Percentiles rank a stretch among this genome's conserved stretches.
These are phyloP conservation scores for Dipodascus geniculatus DNA, from an alignment of 805 yeast genomes.

Conservation along the genomic window DNA sequence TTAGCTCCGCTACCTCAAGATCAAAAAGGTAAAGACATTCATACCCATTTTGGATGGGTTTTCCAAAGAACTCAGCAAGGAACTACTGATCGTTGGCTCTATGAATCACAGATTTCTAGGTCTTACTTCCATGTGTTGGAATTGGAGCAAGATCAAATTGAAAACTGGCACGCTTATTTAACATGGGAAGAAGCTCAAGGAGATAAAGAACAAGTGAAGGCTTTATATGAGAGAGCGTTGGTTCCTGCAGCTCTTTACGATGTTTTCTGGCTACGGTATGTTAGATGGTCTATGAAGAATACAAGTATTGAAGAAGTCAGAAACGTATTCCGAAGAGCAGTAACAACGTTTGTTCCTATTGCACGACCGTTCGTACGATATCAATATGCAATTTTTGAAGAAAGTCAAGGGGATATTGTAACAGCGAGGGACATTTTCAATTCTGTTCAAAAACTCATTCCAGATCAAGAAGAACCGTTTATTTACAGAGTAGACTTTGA, in stretches of 20 bases:
- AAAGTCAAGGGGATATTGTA: conserved; percentile 16
- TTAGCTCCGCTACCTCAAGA: background rate
- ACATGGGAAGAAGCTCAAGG: conserved; percentile 35
- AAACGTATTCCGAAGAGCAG: conserved; percentile 41
- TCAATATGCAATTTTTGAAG: conserved; percentile 26
- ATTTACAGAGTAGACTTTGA: conserved; percentile 19
- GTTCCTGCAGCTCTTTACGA: conserved; percentile 41
- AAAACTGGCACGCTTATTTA: conserved; percentile 55
- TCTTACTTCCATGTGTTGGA: conserved; percentile 44
- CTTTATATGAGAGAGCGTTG: conserved; percentile 61
- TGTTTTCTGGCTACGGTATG: conserved; percentile 59
- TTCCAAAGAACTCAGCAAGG: conserved; percentile 37
- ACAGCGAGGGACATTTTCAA: conserved; percentile 21
- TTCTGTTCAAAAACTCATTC: conserved; percentile 11
- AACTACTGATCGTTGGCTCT: conserved; percentile 61
- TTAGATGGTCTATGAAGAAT: conserved; percentile 37
- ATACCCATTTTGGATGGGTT: conserved; percentile 16
- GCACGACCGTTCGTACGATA: conserved; percentile 21
- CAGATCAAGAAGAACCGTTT: conserved; percentile 16
- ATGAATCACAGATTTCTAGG: conserved; percentile 53
- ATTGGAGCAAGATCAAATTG: conserved; percentile 33
- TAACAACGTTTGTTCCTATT: conserved; percentile 25
- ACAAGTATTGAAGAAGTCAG: conserved; percentile 24
- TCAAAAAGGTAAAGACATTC: conserved; percentile 1
- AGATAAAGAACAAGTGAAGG: conserved; percentile 23